A percentile compares a stretch with the other conserved stretches of the same genome.
Evolutionary conservation across 225 moss, liverwort and hornwort species (phyloP).

Genomic region (Physcomitrium patens): DNA sequence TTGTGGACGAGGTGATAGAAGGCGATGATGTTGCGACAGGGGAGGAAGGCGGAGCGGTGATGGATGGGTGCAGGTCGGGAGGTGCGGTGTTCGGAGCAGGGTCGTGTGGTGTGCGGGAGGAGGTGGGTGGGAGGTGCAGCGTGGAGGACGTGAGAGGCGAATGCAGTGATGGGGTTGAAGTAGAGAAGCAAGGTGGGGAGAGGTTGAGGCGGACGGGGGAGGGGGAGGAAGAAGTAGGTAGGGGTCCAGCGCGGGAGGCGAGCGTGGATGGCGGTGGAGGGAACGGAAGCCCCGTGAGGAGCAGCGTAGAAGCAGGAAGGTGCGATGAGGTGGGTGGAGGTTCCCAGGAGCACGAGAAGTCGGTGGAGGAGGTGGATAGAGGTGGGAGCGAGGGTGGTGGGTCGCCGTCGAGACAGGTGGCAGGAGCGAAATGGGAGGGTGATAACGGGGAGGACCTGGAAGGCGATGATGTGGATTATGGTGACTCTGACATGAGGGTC

Average conservation of each 20-base stretch:
- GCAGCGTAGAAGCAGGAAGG: constrained; percentile 43
- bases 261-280: constrained; percentile 23
- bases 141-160: constrained; percentile 18
- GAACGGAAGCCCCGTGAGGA: constrained; percentile 27
- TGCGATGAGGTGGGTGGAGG: constrained; percentile 48
- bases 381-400: constrained; percentile 48
- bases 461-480: constrained; percentile 96
- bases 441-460: constrained; percentile 80
- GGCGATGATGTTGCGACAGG: constrained; percentile 23
- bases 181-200: constrained; percentile 30
- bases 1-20: constrained; percentile 32
- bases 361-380: constrained; percentile 47
- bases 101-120: constrained; percentile 28
- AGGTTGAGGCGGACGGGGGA: constrained; percentile 18
- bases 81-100: constrained; percentile 27
- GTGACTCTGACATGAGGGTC: constrained; percentile 84
- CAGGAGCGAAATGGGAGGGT: constrained; percentile 57
- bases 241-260: constrained; percentile 21
- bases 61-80: constrained; percentile 28
- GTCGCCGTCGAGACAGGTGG: constrained; percentile 49
- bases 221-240: constrained; percentile 26
- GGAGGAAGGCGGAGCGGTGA: constrained; percentile 28
- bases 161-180: constrained; percentile 24
- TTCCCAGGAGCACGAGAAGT: constrained; percentile 44
- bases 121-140: constrained; percentile 17